Evolutionary conservation across 257 asterid genomes (phyloP).

Genomic region (Solanum medicagineum): DNA sequence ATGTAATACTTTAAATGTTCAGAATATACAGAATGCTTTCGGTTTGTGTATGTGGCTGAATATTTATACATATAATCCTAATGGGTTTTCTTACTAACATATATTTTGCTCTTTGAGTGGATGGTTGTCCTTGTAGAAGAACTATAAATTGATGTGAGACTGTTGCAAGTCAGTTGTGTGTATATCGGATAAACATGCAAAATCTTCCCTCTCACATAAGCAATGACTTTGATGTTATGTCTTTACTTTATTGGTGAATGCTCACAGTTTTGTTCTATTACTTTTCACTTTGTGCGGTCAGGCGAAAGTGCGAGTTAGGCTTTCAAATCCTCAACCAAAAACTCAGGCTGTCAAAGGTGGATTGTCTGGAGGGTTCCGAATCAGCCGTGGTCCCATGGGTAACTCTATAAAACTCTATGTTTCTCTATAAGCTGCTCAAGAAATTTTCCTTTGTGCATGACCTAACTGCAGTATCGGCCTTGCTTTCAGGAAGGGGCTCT

Average conservation of each 20-base stretch:
- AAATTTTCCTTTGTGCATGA: not conserved
- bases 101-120: not conserved
- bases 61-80: not conserved
- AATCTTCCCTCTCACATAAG: not conserved
- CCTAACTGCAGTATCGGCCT: not conserved
- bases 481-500: slow-evolving; percentile 35
- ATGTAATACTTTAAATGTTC: not conserved
- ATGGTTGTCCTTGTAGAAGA: not conserved
- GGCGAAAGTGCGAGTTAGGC: slow-evolving; percentile 50
- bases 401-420: slow-evolving; percentile 18
- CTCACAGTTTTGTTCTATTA: not conserved
- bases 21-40: not conserved
- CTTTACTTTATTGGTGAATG: not conserved
- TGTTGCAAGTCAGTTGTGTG: not conserved
- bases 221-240: not conserved
- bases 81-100: not conserved
- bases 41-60: not conserved
- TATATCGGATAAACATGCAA: not conserved
- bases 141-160: not conserved
- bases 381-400: slow-evolving; percentile 24
- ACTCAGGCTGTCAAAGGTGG: slow-evolving; percentile 60
- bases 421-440: not conserved
- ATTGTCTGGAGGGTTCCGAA: slow-evolving; percentile 48
- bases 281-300: slow-evolving; percentile 1
- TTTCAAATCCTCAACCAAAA: slow-evolving; percentile 55